Evolutionary conservation across 306 rosid species (phyloP).

Genomic region (Trifolium pratense): DNA sequence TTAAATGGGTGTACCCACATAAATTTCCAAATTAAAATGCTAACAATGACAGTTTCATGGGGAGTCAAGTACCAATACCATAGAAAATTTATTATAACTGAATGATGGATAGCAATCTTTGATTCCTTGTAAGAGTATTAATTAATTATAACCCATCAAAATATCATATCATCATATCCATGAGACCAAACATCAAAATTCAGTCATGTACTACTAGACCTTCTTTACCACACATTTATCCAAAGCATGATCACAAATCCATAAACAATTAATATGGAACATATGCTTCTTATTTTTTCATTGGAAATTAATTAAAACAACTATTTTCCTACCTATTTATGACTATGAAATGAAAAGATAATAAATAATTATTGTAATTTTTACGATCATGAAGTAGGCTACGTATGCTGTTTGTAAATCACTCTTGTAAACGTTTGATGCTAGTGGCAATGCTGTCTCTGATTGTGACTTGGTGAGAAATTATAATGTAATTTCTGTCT

Average conservation of each 20-base stretch:
- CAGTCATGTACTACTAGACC: background rate
- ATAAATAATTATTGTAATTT: conserved; percentile 36
- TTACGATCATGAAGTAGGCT: conserved; percentile 63
- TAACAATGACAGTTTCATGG: too few species aligned
- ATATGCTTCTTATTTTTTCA: background rate
- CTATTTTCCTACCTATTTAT: background rate
- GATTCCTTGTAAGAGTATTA: background rate
- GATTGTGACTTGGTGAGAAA: conserved; percentile 52
- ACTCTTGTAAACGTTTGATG: conserved; percentile 54
- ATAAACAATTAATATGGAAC: conserved; percentile 41
- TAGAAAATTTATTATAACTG: background rate
- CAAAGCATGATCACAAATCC: conserved; percentile 13
- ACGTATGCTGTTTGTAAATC: conserved; percentile 66
- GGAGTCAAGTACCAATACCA: too few species aligned
- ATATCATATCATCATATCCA: conserved; percentile 36
- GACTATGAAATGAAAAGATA: conserved; percentile 21
- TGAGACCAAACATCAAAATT: background rate
- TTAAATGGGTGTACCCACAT: too few species aligned
- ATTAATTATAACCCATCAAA: conserved; percentile 27
- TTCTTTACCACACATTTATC: conserved; percentile 24
- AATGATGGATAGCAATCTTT: conserved; percentile 24
- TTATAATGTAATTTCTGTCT: conserved; percentile 41
- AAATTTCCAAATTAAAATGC: too few species aligned
- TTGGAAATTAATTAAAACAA: conserved; percentile 18
- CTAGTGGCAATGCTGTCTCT: conserved; percentile 45